Conservation (phyloP, 1,139 yeast genomes). For the Yamadazyma epiphylla region DNA sequence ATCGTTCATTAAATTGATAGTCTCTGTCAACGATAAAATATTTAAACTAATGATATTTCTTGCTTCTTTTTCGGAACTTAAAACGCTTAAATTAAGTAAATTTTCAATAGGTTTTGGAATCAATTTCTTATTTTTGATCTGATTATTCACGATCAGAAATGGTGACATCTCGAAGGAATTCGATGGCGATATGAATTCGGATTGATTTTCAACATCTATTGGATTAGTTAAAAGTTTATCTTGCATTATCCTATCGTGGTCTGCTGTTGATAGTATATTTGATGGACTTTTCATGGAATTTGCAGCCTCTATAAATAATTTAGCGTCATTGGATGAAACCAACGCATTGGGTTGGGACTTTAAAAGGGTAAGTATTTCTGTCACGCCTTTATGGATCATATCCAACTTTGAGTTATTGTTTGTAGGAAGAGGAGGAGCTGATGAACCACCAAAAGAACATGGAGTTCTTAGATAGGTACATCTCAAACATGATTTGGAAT, state of each 20-base stretch:
- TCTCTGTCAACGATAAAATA: slow-evolving; percentile 48
- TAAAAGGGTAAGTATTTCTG: slow-evolving; percentile 25
- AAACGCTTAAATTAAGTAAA: slow-evolving; percentile 26
- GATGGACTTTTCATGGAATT: slow-evolving; percentile 17
- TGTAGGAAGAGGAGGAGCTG: slow-evolving; percentile 1
- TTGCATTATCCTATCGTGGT: slow-evolving; percentile 3
- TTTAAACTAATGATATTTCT: slow-evolving; percentile 33
- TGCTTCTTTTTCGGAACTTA: slow-evolving; percentile 1
- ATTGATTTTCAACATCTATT: slow-evolving; percentile 15
- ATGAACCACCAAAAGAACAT: slow-evolving; percentile 42
- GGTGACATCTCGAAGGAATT: slow-evolving; percentile 47
- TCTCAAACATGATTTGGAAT: slow-evolving; percentile 48
- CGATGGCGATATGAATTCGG: slow-evolving; percentile 38
- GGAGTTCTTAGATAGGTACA: slow-evolving; percentile 47
- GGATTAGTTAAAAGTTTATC: slow-evolving; percentile 12
- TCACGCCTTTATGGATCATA: slow-evolving; percentile 28
- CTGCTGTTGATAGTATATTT: not conserved
- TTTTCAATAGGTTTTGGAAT: slow-evolving; percentile 45
- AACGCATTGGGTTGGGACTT: slow-evolving; percentile 9
- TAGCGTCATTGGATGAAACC: slow-evolving; percentile 19
- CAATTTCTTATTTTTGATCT: slow-evolving; percentile 19
- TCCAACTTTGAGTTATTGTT: slow-evolving; percentile 17
- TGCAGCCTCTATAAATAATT: slow-evolving; percentile 25
- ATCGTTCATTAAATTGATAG: slow-evolving; percentile 47
- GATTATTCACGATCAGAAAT: slow-evolving; percentile 40